phyloP scores from a whole-genome alignment of 2,329 filamentous ascomycete genomes.

The Claviceps paspali region DNA sequence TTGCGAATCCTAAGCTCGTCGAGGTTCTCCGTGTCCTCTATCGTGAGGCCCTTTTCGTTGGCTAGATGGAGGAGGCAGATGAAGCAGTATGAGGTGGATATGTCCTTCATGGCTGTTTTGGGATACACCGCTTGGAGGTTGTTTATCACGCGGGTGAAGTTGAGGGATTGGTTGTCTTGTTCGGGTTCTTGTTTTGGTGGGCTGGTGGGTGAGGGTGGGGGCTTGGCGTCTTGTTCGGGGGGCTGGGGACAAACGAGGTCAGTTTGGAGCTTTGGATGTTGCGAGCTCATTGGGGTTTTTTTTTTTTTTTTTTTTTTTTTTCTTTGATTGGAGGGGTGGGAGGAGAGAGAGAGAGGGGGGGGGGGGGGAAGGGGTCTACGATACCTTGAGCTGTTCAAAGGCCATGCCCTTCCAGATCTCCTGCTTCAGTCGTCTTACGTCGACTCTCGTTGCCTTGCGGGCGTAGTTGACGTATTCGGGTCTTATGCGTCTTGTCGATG shows the following conservation, averaged over 20 bases:
- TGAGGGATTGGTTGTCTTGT: conserved; percentile 41
- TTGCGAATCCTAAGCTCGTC: conserved; percentile 45
- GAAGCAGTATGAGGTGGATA: conserved; percentile 86
- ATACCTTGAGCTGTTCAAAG: conserved; percentile 34
- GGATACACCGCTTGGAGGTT: conserved; percentile 75
- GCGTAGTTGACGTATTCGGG: conserved; percentile 60
- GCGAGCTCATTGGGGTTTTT: too few species aligned
- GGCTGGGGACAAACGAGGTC: too few species aligned
- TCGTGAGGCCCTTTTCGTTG: conserved; percentile 78
- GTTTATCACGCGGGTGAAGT: conserved; percentile 88
- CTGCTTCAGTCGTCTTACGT: conserved; percentile 52
- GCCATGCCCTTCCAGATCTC: conserved; percentile 55
- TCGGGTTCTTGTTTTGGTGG: too few species aligned
- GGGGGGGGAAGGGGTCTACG: too few species aligned
- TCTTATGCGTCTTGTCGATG: conserved; percentile 44
- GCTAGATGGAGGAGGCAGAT: conserved; percentile 84
- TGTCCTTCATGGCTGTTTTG: conserved; percentile 75
- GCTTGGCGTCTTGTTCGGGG: too few species aligned
- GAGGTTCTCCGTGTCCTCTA: conserved; percentile 47
- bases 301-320: too few species aligned
- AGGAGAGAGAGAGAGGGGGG: too few species aligned
- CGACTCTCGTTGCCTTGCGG: conserved; percentile 55
- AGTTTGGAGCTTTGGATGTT: too few species aligned
- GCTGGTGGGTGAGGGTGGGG: too few species aligned
- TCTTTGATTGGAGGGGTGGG: too few species aligned